Evolutionary conservation across 345 rosid genomes (phyloP).

Genomic region (Excoecaria cochinchinensis): DNA sequence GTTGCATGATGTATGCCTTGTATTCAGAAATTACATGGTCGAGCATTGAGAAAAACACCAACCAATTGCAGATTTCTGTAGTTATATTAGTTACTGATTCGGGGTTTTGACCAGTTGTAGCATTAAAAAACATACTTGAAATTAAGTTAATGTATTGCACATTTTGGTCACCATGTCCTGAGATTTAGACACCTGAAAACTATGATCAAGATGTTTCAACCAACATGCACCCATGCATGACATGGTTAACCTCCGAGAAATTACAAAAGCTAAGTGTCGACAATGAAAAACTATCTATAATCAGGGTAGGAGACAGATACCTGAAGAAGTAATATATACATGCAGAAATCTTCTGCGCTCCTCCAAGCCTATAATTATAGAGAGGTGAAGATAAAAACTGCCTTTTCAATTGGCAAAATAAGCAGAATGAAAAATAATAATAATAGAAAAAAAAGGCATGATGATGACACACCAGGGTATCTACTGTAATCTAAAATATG

Average conservation of each 20-base stretch:
- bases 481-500: conserved; percentile 31
- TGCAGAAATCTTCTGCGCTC: conserved; percentile 63
- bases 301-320: conserved; percentile 27
- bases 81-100: background rate
- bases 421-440: conserved; percentile 1
- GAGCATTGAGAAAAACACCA: background rate
- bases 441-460: background rate
- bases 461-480: conserved; percentile 27
- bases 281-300: background rate
- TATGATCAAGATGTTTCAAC: background rate
- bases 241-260: background rate
- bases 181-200: background rate
- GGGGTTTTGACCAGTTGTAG: background rate
- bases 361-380: conserved; percentile 50
- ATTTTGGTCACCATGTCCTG: background rate
- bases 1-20: background rate
- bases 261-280: background rate
- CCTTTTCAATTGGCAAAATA: background rate
- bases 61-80: background rate
- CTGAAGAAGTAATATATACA: conserved; percentile 53
- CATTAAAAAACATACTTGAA: background rate
- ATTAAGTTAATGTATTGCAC: background rate
- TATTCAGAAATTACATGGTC: background rate
- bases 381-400: conserved; percentile 2
- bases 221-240: background rate